phyloP scores from a whole-genome alignment of 805 yeast species.

The Zygosaccharomyces pseudorouxii region DNA sequence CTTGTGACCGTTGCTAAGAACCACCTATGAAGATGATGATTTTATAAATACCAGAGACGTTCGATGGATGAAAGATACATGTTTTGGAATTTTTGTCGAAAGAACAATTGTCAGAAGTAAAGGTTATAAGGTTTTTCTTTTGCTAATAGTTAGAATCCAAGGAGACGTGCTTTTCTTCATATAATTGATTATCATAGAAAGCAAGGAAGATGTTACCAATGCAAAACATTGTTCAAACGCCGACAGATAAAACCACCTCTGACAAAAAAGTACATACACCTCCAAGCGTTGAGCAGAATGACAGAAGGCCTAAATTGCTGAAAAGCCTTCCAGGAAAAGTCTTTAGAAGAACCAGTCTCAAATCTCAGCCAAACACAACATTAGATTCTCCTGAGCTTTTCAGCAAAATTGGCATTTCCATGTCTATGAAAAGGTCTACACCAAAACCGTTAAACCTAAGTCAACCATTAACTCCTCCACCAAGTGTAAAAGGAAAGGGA shows the following conservation, averaged over 20 bases:
- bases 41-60: neutral
- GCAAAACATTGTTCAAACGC: conserved; percentile 10
- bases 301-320: conserved; percentile 21
- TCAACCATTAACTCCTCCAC: conserved; percentile 26
- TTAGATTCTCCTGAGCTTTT: conserved; percentile 7
- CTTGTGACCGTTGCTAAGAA: neutral
- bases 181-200: conserved; percentile 11
- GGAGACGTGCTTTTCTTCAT: conserved; percentile 43
- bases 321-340: conserved; percentile 29
- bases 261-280: conserved; percentile 32
- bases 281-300: conserved; percentile 28
- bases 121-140: too few species aligned
- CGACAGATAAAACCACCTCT: neutral
- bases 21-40: neutral
- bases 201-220: neutral
- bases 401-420: conserved; percentile 9
- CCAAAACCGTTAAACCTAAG: conserved; percentile 24
- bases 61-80: neutral
- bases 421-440: conserved; percentile 17
- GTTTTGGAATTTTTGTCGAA: neutral
- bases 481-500: conserved; percentile 16
- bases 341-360: conserved; percentile 20
- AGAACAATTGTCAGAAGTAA: too few species aligned
- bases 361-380: conserved; percentile 4
- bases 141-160: neutral